Evolutionary conservation across 805 yeast species (phyloP), one percentile per base, ranked within the genome.

Genomic region (Wickerhamiella spandovensis): DNA sequence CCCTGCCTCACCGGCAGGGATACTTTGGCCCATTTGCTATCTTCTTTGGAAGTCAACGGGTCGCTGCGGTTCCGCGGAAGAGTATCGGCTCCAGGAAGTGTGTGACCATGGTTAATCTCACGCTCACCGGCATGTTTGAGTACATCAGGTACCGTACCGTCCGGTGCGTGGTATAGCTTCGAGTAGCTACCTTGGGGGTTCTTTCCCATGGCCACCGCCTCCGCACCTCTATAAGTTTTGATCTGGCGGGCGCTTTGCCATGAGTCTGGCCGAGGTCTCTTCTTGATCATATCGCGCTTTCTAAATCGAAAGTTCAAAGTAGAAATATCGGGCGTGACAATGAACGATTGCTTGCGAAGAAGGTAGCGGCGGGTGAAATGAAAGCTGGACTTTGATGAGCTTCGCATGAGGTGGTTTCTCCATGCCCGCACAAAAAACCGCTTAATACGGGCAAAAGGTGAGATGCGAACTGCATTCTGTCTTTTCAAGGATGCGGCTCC

Each of bases 311-410:
- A 56, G 17, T 50, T 47, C 41, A 48, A 48, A 17, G 50, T 46
- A 9, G 58, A 53, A 2, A 45, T 35, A 23, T 58, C 59, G 10
- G 63, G 60, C 3, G 57, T 52, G 35, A 58, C 51, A 3, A 56
- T 51, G 21, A 54, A 57, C 13, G 58, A 51, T 0, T 59, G 55
- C 37, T 58, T 54, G 17, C 60, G 50, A 20, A 51, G 53, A 25
- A 53, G 47, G 39, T 48, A 51, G 13, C 32, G 18, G 23, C 47
- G 44, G 22, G 53, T 37, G 44, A 56, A 59, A 2, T 43, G 20
- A 41, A 54, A 57, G 13, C 35, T 44, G 24, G 32, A 42, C 41
- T 44, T 7, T 47, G 32, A 12, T 55, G 52, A 12, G 25, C 24
- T 18, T 47, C 38, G 37, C 17, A 25, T 10, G n/a, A 44, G 38